Conservation (phyloP, 2,329 filamentous ascomycete species). For the Beauveria pseudobassiana region DNA sequence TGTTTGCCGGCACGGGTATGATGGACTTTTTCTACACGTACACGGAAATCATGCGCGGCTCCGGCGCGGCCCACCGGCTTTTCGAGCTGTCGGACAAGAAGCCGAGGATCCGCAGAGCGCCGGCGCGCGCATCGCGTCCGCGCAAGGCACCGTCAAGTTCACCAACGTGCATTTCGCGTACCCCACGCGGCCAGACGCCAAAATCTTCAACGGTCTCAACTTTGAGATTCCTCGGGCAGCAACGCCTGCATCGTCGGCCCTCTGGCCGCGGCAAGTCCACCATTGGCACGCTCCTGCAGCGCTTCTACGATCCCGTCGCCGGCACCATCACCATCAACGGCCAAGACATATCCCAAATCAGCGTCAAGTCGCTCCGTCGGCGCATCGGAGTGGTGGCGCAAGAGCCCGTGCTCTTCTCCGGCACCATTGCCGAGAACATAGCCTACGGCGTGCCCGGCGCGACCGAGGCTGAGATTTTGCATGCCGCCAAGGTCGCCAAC, state of each 20-base stretch:
- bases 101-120: constrained; percentile 76
- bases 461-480: constrained; percentile 69
- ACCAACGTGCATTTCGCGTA: constrained; percentile 82
- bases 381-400: constrained; percentile 94
- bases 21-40: constrained; percentile 95
- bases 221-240: constrained; percentile 86
- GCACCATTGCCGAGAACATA: constrained; percentile 82
- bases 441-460: constrained; percentile 81
- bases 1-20: constrained; percentile 74
- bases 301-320: constrained; percentile 79
- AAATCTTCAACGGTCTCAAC: constrained; percentile 79
- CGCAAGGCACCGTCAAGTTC: constrained; percentile 83
- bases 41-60: constrained; percentile 97
- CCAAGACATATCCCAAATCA: constrained; percentile 74
- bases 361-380: constrained; percentile 83
- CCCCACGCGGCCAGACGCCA: constrained; percentile 84
- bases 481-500: constrained; percentile 84
- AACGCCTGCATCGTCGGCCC: constrained; percentile 94
- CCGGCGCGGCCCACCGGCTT: constrained; percentile 85
- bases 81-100: constrained; percentile 93
- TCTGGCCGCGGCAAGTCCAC: constrained; percentile 96
- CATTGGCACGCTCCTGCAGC: constrained; percentile 77
- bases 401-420: constrained; percentile 87
- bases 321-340: constrained; percentile 80
- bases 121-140: constrained; percentile 70